phyloP scores from a whole-genome alignment of 2,329 filamentous ascomycete species.

The Fusarium nodosum region DNA sequence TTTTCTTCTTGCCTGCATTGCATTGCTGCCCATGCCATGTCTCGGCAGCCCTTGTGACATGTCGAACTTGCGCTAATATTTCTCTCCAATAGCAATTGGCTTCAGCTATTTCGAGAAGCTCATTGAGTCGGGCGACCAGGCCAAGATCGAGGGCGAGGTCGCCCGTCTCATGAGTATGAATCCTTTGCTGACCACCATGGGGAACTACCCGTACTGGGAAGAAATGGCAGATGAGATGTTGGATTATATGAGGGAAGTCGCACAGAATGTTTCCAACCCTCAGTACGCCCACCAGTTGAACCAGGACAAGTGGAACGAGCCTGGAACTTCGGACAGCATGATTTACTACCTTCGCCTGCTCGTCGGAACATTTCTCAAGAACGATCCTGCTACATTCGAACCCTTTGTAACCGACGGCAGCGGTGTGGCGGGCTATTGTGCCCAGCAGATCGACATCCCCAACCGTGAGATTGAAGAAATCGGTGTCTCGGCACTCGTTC shows the following conservation, averaged over 20 bases:
- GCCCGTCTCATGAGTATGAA: slow-evolving; percentile 79
- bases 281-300: slow-evolving; percentile 68
- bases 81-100: slow-evolving; percentile 76
- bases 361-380: slow-evolving; percentile 86
- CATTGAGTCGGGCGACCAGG: slow-evolving; percentile 73
- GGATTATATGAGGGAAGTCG: slow-evolving; percentile 74
- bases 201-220: slow-evolving; percentile 79
- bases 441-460: slow-evolving; percentile 77
- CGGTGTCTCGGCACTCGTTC: slow-evolving; percentile 81
- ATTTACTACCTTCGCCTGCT: slow-evolving; percentile 89
- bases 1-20: slow-evolving; percentile 24
- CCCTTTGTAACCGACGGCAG: slow-evolving; percentile 76
- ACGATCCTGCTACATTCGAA: slow-evolving; percentile 76
- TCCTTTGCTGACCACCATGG: slow-evolving; percentile 76
- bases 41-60: slow-evolving; percentile 29
- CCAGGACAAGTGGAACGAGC: slow-evolving; percentile 79
- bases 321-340: slow-evolving; percentile 76
- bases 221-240: slow-evolving; percentile 86
- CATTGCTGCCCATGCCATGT: slow-evolving; percentile 40
- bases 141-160: slow-evolving; percentile 77
- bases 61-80: slow-evolving; percentile 32
- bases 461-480: slow-evolving; percentile 91
- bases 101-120: slow-evolving; percentile 95
- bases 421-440: slow-evolving; percentile 77
- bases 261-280: slow-evolving; percentile 70